A percentile compares a stretch with the other conserved stretches of the same genome.
Conservation (phyloP, 805 yeast species). For the Yarrowia sp. region DNA sequence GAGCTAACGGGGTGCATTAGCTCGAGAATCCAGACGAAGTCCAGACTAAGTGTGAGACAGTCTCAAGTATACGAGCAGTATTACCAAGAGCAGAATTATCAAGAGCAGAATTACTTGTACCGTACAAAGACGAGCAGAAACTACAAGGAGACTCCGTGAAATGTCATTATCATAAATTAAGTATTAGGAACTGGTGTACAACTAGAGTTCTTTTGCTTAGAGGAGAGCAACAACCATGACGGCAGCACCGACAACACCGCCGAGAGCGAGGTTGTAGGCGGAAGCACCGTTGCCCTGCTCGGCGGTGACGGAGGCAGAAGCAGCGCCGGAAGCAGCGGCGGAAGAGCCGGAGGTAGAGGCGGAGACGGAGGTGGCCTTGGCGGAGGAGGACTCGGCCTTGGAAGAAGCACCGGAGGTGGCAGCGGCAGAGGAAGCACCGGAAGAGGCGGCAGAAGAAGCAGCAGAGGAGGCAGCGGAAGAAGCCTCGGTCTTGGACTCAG, state of each 20-base stretch:
- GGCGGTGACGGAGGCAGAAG: not conserved
- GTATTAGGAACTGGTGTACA: not conserved
- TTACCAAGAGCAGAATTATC: not conserved
- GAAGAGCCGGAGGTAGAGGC: not conserved
- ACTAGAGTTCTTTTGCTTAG: not conserved
- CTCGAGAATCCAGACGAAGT: no score
- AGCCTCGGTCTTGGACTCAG: not conserved
- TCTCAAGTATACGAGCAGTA: not conserved
- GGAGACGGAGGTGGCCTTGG: constrained; percentile 6
- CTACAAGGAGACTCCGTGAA: no score
- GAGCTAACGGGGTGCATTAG: no score
- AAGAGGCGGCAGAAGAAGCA: not conserved
- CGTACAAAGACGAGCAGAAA: not conserved
- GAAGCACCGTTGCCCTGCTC: constrained; percentile 23
- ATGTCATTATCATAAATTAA: constrained; percentile 22
- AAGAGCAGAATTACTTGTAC: no score
- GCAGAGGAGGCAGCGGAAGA: not conserved
- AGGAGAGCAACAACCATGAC: constrained; percentile 25
- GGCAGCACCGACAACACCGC: constrained; percentile 25
- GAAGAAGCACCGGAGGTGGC: not conserved
- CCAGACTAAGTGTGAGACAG: not conserved
- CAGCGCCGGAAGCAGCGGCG: constrained; percentile 9
- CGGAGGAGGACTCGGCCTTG: not conserved
- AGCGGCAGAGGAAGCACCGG: not conserved
- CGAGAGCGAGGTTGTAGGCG: constrained; percentile 21